Evolutionary conservation across 169 alveolate species (phyloP).

Genomic region (Plasmodium relictum): DNA sequence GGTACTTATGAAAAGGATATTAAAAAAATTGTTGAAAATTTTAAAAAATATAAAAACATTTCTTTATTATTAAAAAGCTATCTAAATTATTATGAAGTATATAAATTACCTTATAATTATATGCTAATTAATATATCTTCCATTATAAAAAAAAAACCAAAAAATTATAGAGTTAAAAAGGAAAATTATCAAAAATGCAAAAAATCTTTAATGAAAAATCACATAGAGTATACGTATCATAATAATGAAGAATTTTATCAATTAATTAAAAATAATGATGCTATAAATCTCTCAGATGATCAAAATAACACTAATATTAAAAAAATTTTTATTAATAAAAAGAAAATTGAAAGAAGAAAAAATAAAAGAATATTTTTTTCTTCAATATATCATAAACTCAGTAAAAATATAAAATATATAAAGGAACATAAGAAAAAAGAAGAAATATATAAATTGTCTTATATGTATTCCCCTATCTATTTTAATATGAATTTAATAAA

Average conservation of each 20-base stretch:
- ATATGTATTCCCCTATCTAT: conserved; percentile 18
- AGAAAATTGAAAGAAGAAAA: too few relatives aligned
- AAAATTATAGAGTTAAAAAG: not conserved
- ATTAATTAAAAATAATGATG: too few relatives aligned
- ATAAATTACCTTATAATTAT: conserved; percentile 18
- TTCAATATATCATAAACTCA: too few relatives aligned
- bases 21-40: not conserved
- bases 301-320: too few relatives aligned
- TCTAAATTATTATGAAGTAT: not conserved
- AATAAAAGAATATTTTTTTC: too few relatives aligned
- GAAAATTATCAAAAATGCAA: not conserved
- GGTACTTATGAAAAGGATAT: conserved; percentile 28
- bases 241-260: too few relatives aligned
- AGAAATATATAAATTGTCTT: not conserved
- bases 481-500: conserved; percentile 32
- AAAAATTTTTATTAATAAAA: too few relatives aligned
- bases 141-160: not conserved
- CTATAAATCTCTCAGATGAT: too few relatives aligned
- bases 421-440: not conserved
- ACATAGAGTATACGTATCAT: too few relatives aligned
- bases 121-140: conserved; percentile 24
- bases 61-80: conserved; percentile 18
- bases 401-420: not conserved
- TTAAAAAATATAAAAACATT: conserved; percentile 1
- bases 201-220: too few relatives aligned